Evolutionary conservation across 495 filamentous ascomycete species (phyloP).

Genomic region (Podospora pseudoanserina): DNA sequence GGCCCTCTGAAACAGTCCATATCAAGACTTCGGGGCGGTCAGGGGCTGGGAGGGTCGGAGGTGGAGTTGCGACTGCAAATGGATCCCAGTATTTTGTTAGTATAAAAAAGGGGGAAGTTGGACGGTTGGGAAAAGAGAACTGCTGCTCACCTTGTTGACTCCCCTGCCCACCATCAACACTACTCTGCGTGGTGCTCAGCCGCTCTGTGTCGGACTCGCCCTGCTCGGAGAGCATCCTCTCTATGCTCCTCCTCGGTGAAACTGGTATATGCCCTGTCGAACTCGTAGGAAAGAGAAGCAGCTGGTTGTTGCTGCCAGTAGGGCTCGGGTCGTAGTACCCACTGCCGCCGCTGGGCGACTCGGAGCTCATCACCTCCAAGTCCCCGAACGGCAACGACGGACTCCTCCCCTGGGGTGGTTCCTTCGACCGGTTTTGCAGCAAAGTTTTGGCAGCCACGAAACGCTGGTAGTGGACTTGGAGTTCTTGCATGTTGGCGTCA

Average conservation of each 20-base stretch:
- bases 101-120: too few relatives aligned
- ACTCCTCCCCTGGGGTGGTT: neutral
- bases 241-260: neutral
- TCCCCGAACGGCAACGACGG: neutral
- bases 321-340: neutral
- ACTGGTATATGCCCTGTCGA: neutral
- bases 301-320: neutral
- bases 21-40: neutral
- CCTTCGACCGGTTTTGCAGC: neutral
- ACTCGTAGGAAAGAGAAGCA: neutral
- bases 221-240: neutral
- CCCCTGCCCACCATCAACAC: neutral
- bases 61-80: neutral
- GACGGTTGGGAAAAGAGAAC: neutral
- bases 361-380: neutral
- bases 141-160: neutral
- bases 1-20: neutral
- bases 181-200: neutral
- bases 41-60: neutral
- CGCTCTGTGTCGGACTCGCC: neutral
- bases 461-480: neutral
- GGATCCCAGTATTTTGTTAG: too few relatives aligned
- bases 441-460: neutral
- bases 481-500: neutral
- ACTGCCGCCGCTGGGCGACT: neutral